These are phyloP conservation scores for Globisporangium uncinulatum DNA, from an alignment of 352 stramenopile genomes.

Conservation along the genomic window DNA sequence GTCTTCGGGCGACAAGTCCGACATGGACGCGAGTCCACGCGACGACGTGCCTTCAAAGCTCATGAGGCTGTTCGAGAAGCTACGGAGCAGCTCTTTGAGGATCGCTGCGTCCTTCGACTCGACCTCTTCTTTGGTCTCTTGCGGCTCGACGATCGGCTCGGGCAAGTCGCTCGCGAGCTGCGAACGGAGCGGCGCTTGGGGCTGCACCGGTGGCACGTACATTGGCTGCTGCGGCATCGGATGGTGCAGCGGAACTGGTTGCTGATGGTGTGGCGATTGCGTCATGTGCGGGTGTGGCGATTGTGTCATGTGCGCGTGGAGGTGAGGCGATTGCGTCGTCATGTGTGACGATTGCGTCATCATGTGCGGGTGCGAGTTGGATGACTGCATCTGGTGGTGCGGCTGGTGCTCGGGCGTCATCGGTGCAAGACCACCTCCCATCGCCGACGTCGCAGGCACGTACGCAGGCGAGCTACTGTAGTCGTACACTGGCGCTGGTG, in stretches of 20 bases:
- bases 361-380: too few relatives aligned
- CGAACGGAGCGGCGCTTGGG: constrained; percentile 12
- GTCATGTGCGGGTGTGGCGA: background rate
- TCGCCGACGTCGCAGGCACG: background rate
- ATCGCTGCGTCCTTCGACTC: constrained; percentile 63
- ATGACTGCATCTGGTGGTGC: constrained; percentile 2
- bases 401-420: constrained; percentile 3
- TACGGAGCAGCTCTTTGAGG: constrained; percentile 62
- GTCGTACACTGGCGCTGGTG: constrained; percentile 3
- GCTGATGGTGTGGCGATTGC: background rate
- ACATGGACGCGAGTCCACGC: constrained; percentile 46
- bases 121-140: constrained; percentile 50
- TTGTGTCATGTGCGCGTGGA: too few relatives aligned
- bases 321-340: too few relatives aligned
- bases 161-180: constrained; percentile 30
- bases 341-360: too few relatives aligned
- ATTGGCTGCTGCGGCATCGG: constrained; percentile 11
- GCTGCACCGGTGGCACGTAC: background rate
- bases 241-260: background rate
- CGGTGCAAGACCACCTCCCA: background rate
- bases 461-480: constrained; percentile 17
- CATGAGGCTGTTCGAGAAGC: constrained; percentile 59
- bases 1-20: constrained; percentile 73
- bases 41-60: constrained; percentile 46
- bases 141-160: constrained; percentile 60